phyloP scores from a whole-genome alignment of 805 yeast species.

The Zygoascus bituminiphila region DNA sequence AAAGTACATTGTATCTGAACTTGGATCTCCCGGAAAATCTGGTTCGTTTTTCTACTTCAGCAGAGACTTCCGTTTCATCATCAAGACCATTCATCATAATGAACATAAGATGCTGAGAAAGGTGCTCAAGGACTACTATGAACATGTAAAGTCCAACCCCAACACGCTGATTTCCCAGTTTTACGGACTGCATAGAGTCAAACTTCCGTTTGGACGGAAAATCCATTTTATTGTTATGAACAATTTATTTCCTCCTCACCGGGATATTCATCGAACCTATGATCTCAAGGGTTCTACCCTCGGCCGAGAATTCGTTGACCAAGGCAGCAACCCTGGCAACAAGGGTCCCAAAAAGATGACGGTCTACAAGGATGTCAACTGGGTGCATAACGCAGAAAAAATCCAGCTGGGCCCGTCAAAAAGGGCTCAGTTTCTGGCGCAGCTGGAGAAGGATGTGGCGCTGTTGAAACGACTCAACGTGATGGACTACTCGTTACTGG shows the following conservation, averaged over 20 bases:
- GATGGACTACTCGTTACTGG: conserved; percentile 89
- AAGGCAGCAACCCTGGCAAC: conserved; percentile 11
- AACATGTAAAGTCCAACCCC: conserved; percentile 76
- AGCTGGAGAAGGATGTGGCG: conserved; percentile 65
- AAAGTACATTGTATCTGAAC: conserved; percentile 81
- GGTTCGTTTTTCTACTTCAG: conserved; percentile 96
- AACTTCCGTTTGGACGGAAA: conserved; percentile 74
- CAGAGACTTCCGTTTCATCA: conserved; percentile 85
- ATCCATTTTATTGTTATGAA: conserved; percentile 95
- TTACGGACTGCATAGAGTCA: conserved; percentile 89
- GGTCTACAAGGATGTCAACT: conserved; percentile 81
- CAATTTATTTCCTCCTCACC: conserved; percentile 88
- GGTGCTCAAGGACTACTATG: conserved; percentile 66
- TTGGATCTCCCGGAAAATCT: conserved; percentile 94
- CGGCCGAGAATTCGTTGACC: conserved; percentile 47
- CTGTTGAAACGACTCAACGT: conserved; percentile 68
- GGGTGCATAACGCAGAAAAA: conserved; percentile 58
- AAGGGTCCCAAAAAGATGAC: conserved; percentile 19
- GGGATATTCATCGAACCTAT: conserved; percentile 74
- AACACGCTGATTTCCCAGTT: conserved; percentile 89
- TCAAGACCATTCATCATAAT: conserved; percentile 88
- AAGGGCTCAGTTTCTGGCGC: conserved; percentile 50
- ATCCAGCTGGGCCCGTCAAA: conserved; percentile 74
- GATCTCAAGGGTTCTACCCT: conserved; percentile 91
- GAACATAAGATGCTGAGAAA: conserved; percentile 80